phyloP scores from a whole-genome alignment of 2,329 filamentous ascomycete species.

The Colletotrichum musicola region DNA sequence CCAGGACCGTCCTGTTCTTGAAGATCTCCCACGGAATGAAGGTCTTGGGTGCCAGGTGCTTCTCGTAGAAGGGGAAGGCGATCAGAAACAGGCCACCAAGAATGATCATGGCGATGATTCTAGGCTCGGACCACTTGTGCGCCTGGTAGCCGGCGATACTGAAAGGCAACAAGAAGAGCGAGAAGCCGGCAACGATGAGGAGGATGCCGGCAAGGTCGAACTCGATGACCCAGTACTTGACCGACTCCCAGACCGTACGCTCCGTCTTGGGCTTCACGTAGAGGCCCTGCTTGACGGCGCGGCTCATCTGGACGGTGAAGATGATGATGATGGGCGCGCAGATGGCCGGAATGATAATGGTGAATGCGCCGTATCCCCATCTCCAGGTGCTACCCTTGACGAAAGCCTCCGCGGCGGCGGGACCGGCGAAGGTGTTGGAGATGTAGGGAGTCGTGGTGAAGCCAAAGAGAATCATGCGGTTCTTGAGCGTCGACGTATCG shows the following conservation, averaged over 20 bases:
- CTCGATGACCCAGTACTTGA: slow-evolving; percentile 41
- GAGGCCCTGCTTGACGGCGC: slow-evolving; percentile 35
- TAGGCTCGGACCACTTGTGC: slow-evolving; percentile 54
- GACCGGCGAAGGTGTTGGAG: slow-evolving; percentile 50
- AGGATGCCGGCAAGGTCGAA: slow-evolving; percentile 59
- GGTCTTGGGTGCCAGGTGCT: slow-evolving; percentile 59
- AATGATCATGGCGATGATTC: slow-evolving; percentile 58
- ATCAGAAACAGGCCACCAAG: slow-evolving; percentile 33
- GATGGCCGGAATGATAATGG: slow-evolving; percentile 64
- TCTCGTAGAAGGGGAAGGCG: slow-evolving; percentile 50
- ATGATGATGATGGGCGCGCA: slow-evolving; percentile 33
- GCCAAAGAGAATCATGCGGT: slow-evolving; percentile 49
- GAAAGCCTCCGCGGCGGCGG: slow-evolving; percentile 44
- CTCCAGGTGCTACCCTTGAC: slow-evolving; percentile 45
- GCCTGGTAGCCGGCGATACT: slow-evolving; percentile 60
- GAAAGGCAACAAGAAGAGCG: slow-evolving; percentile 69
- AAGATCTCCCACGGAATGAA: slow-evolving; percentile 60
- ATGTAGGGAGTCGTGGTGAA: slow-evolving; percentile 52
- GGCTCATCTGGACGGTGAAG: slow-evolving; percentile 35
- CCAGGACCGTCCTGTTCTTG: slow-evolving; percentile 44
- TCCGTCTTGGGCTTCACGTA: slow-evolving; percentile 41
- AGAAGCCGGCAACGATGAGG: slow-evolving; percentile 61
- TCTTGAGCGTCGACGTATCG: slow-evolving; percentile 48
- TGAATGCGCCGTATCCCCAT: slow-evolving; percentile 66
- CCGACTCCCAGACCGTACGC: slow-evolving; percentile 30